Evolutionary conservation across 768 basidiomycete species (phyloP).

Genomic region (Symmetrospora coprosmae): DNA sequence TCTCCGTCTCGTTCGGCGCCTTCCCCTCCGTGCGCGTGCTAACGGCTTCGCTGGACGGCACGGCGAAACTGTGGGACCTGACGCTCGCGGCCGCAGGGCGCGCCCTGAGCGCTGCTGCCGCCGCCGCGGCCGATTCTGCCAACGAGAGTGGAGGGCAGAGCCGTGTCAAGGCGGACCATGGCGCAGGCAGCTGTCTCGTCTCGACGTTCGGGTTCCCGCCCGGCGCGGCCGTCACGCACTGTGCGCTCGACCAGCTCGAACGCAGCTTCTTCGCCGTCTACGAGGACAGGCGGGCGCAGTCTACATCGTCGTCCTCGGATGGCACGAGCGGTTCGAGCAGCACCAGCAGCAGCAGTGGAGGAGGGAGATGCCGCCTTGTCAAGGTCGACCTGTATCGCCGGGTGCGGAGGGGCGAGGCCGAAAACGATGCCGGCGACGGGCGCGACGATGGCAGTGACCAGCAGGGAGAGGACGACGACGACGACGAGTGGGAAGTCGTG

Average conservation of each 20-base stretch:
- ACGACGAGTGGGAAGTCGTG: slow-evolving; percentile 47
- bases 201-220: slow-evolving; percentile 80
- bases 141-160: slow-evolving; percentile 47
- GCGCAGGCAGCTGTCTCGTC: too few species aligned
- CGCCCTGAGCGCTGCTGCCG: too few species aligned
- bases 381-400: slow-evolving; percentile 15
- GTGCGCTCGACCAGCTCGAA: slow-evolving; percentile 72
- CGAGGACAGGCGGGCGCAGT: slow-evolving; percentile 55
- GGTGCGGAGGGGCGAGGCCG: not conserved
- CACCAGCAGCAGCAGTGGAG: too few species aligned
- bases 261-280: slow-evolving; percentile 79
- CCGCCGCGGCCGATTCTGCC: not conserved
- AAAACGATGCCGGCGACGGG: not conserved
- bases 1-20: slow-evolving; percentile 60
- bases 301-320: slow-evolving; percentile 66
- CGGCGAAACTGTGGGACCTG: slow-evolving; percentile 48
- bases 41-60: slow-evolving; percentile 73
- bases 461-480: slow-evolving; percentile 15
- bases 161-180: slow-evolving; percentile 55
- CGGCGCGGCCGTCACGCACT: slow-evolving; percentile 41
- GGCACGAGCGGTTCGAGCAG: slow-evolving; percentile 37
- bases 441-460: too few species aligned
- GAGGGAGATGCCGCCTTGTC: too few species aligned
- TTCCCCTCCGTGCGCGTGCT: slow-evolving; percentile 65
- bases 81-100: not conserved